Base-by-base conservation (phyloP, 2,329 filamentous ascomycete species). In the Talaromyces sp. region DNA sequence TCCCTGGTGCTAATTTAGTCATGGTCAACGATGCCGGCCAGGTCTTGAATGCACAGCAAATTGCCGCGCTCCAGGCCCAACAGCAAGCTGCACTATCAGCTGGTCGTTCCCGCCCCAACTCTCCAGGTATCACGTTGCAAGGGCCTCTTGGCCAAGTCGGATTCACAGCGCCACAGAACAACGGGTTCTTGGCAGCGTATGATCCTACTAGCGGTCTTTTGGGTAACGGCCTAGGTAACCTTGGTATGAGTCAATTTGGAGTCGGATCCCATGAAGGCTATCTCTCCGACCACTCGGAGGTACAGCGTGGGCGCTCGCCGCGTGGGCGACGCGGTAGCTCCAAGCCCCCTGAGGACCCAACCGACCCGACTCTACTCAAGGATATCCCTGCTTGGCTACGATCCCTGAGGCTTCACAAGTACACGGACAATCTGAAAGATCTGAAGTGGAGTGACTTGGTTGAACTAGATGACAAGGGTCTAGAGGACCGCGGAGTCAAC, bases 301-400 rank as follows among this genome's bases (percentile, higher is more conserved):
- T 97, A 77, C 85, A 87, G 61, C 90, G 95, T 65, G 95, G 95
- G 57, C 88, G 95, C 61, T 98, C 94, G 63, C 95, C 95, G 62
- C 88, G 95, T 69, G 95, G 95, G 69, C 88, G 95, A 65, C 86
- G 95, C 68, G 95, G 95, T 66, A 97, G 89, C 82, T 96, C 92
- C 51, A 99, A 98, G 84, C 95, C 95, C 33, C 95, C 95, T 54
- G 95, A 99, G 82, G 95, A 99, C 72, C 95, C 95, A 4, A 98
- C 94, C 23, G 95, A 99, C 76, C 89, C 90, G 16, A 87, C 84
- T 50, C 85, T 99, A 63, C 83, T 99, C 68, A 91, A 96, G 78
- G 95, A 99, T 72, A 97, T 99, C 68, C 94, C 95, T 60, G 90
- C 88, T 75, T 99, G 95, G 95, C 85, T 99, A 70, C 88, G 95